phyloP scores from a whole-genome alignment of 1,284 basidiomycete genomes.

The Fomitopsis schrenkii region DNA sequence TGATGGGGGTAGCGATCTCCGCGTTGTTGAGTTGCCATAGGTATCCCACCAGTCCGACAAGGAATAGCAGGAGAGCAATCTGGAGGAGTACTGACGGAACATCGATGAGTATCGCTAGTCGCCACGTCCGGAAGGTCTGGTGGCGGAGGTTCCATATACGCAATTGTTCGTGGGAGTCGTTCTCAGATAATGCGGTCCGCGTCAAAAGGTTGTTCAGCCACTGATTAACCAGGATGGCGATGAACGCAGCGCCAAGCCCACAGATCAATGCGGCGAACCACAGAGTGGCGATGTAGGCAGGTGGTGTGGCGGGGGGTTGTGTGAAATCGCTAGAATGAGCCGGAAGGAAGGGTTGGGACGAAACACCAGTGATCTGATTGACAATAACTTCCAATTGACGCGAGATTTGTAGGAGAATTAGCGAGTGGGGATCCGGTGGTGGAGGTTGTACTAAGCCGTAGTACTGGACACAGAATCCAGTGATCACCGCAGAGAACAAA shows the following conservation, averaged over 20 bases:
- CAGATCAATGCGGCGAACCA: slow-evolving; percentile 24
- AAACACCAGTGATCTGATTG: neutral
- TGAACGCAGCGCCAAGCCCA: slow-evolving; percentile 19
- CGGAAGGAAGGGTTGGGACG: neutral
- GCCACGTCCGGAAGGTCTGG: slow-evolving; percentile 16
- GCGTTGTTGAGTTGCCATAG: slow-evolving; percentile 18
- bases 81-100: slow-evolving; percentile 20
- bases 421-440: neutral
- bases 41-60: slow-evolving; percentile 18
- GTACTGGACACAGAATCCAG: slow-evolving; percentile 19
- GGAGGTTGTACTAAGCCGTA: slow-evolving; percentile 12
- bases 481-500: slow-evolving; percentile 23
- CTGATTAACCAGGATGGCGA: slow-evolving; percentile 16
- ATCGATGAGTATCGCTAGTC: slow-evolving; percentile 16
- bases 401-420: neutral
- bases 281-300: slow-evolving; percentile 9
- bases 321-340: neutral
- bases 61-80: slow-evolving; percentile 19
- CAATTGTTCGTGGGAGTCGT: slow-evolving; percentile 13
- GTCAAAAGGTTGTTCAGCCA: slow-evolving; percentile 19
- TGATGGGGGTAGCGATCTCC: slow-evolving; percentile 9
- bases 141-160: slow-evolving; percentile 19
- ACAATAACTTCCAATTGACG: neutral
- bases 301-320: neutral
- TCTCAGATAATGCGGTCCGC: slow-evolving; percentile 10